Evolutionary conservation across 768 basidiomycete genomes (phyloP).

Genomic region (Crucibulum laeve): DNA sequence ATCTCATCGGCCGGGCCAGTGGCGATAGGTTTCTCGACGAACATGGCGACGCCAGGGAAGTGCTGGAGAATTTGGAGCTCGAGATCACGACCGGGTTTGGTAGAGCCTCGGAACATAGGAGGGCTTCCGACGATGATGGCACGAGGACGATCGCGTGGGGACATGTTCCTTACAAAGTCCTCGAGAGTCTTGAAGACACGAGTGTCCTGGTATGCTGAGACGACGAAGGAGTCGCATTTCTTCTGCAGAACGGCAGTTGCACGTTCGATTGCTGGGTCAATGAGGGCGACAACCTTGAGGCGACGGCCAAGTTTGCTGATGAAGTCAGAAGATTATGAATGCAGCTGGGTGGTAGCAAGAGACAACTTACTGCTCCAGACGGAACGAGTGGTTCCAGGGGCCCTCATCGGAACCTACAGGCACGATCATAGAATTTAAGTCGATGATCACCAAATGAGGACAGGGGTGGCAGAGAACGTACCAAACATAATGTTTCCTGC

Average conservation of each 20-base stretch:
- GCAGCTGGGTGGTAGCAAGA: conserved; percentile 8
- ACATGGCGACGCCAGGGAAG: conserved; percentile 87
- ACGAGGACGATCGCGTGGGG: conserved; percentile 61
- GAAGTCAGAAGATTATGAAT: conserved; percentile 2
- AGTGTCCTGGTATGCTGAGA: conserved; percentile 89
- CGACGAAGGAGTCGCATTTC: conserved; percentile 91
- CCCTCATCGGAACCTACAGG: conserved; percentile 78
- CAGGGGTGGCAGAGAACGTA: conserved; percentile 13
- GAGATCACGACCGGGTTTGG: conserved; percentile 72
- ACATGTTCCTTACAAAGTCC: conserved; percentile 74
- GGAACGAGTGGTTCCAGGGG: conserved; percentile 92
- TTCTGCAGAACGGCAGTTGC: conserved; percentile 77
- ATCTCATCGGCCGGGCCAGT: conserved; percentile 73
- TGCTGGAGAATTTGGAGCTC: conserved; percentile 83
- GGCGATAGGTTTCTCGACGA: conserved; percentile 90
- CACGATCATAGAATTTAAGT: not conserved
- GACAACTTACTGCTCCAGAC: conserved; percentile 72
- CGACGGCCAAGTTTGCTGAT: conserved; percentile 88
- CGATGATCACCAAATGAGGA: not conserved
- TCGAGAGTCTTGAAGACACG: conserved; percentile 80
- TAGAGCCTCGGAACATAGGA: conserved; percentile 88
- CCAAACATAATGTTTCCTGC: conserved; percentile 99
- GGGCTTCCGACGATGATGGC: conserved; percentile 89
- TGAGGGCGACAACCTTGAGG: conserved; percentile 91
- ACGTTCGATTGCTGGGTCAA: conserved; percentile 86